Base-by-base conservation (phyloP, 495 filamentous ascomycete species). In the Aeminium ludgeri region DNA sequence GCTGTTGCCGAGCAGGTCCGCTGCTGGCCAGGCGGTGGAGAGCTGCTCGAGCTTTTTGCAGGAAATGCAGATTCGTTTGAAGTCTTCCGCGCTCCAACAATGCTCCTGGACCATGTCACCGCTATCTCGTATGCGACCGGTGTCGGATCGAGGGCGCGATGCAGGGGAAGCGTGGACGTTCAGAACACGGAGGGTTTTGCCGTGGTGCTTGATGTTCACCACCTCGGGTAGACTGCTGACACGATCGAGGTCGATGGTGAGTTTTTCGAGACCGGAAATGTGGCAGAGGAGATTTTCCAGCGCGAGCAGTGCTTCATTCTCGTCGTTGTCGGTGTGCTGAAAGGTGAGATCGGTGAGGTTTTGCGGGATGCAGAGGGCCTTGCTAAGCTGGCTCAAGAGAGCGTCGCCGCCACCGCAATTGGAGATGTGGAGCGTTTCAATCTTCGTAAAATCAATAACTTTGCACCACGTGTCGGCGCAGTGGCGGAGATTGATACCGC, bases 251-350 rank as follows among this genome's bases (percentile, higher is more conserved):
- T 63, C 58, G 25, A 63, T 43, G 1, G 49, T 55, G 12, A 63
- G 48, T 1, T 46, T 32, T 34, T 47, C 44, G 36, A 63, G 45
- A n/a, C 59, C 59, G 28, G 55, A 46, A 6, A 61, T 55, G 13
- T 61, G 44, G 28, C 49, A 54, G n/a, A 63, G 35, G 40, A 63
- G 58, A 15, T 56, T 58, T 31, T 63, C 58, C 20, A 63, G 38
- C 15, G 58, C 58, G 15, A 43, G 46, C 38, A 63, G 36, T 0
- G 47, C 56, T 33, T 63, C 58, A 31, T 58, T 52, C 40, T 63
- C 59, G 2, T 33, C 12, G 38, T 63, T 61, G 34, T 63, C 59
- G 18, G 56, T 51, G 45, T 59, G 56, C 42, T 59, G 54, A 23
- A 61, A 53, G 17, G 56, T 52, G 6, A 63, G 38, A 1, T 31